Evolutionary conservation across 306 rosid species (phyloP), one percentile per base, ranked within the genome.

Genomic region (Trifolium dubium): DNA sequence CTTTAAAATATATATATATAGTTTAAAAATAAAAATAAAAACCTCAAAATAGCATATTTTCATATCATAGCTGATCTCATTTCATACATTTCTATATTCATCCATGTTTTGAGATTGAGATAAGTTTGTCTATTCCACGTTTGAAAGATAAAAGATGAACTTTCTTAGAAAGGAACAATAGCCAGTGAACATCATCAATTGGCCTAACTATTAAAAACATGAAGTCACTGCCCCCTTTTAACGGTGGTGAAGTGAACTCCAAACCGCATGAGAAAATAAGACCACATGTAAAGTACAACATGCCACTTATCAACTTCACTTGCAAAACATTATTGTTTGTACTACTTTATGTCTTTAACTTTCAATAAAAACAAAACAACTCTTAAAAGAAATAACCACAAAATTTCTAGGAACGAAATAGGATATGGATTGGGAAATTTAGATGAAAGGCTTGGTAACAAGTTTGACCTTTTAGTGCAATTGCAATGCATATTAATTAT

Each of bases 61-160:
- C 23, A 23, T 23, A 23, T 23, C 1, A 23, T 23, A 23, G 23
- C 23, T 23, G 23, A 23, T 23, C 23, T 23, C 23, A 23, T 37
- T 37, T 37, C 8, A 37, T 37, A 37, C 2, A 37, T 37, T 37
- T 37, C 41, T 37, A 37, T 1, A 37, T 37, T 37, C 1, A 37
- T 37, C 41, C 41, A 7, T 37, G 8, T 37, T 37, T 5, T 5
- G 23, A 37, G 41, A 5, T 37, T 6, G 41, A 37, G 41, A 37
- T 37, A 37, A 3, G 4, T 43, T 43, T 43, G 58, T 56, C 74
- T 74, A 82, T 76, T 71, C 78, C 77, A 32, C 76, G 56, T n/a
- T 77, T 77, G 69, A 59, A 58, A 9, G 49, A 18, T 13, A 35
- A 46, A 49, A 3, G n/a, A 10, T n/a, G 37, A 28, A 7, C 15